phyloP scores from a whole-genome alignment of 1,139 yeast species.

The Zygosaccharomyces pseudobailii region DNA sequence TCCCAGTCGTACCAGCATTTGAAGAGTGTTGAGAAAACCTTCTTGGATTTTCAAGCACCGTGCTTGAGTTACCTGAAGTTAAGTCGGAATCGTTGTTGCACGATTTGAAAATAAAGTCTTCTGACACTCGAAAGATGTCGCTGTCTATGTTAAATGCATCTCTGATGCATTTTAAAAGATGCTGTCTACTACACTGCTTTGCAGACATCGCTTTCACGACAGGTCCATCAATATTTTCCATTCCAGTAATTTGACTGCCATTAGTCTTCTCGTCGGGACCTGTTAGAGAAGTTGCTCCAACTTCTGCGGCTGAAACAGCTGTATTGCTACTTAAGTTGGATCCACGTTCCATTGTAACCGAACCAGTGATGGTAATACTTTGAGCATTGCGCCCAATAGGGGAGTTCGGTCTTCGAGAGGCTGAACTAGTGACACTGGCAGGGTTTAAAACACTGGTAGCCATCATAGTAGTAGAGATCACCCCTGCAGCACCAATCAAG shows the following conservation, averaged over 20 bases:
- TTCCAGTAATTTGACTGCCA: constrained; percentile 36
- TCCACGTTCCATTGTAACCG: constrained; percentile 5
- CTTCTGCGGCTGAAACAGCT: not conserved
- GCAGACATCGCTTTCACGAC: constrained; percentile 31
- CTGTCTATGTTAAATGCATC: constrained; percentile 59
- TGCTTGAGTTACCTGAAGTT: constrained; percentile 41
- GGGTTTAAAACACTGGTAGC: constrained; percentile 7
- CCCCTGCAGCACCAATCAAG: constrained; percentile 48
- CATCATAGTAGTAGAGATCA: constrained; percentile 12
- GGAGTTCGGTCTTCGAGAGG: constrained; percentile 17
- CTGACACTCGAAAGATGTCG: constrained; percentile 47
- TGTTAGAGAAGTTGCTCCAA: not conserved
- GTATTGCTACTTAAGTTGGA: not conserved
- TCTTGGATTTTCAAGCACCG: constrained; percentile 44
- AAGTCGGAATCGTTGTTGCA: constrained; percentile 36
- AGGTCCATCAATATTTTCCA: constrained; percentile 34
- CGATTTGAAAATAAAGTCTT: constrained; percentile 54
- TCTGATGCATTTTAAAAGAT: constrained; percentile 48
- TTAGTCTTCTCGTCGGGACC: constrained; percentile 5
- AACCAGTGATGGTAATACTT: constrained; percentile 17
- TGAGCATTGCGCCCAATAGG: constrained; percentile 21
- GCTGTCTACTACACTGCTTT: constrained; percentile 41
- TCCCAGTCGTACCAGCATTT: constrained; percentile 6
- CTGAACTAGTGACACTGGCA: constrained; percentile 5
- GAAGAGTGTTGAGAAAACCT: constrained; percentile 33